Conservation (phyloP, 306 rosid genomes). For the Vicia sativa region DNA sequence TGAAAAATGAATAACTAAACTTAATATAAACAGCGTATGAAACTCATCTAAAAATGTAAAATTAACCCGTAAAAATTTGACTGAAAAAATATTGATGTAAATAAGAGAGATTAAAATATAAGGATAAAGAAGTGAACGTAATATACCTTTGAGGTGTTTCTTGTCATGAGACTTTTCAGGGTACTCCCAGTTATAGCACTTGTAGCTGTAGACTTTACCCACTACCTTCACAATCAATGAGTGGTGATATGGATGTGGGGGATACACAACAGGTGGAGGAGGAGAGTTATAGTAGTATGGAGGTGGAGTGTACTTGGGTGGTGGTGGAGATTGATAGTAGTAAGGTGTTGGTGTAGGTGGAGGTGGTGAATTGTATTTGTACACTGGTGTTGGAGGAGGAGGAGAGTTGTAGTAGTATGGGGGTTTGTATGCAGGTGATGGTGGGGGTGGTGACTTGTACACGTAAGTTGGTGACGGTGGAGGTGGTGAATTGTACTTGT, state of each 20-base stretch:
- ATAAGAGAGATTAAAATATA: not conserved
- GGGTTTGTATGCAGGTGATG: not conserved
- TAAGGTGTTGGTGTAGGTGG: conserved; percentile 34
- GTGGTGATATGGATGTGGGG: conserved; percentile 57
- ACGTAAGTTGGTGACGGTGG: conserved; percentile 37
- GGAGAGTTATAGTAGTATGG: conserved; percentile 53
- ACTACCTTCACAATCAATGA: conserved; percentile 77
- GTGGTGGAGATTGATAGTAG: conserved; percentile 46
- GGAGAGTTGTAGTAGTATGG: conserved; percentile 39
- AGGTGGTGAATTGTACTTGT: conserved; percentile 47
- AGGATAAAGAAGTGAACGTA: not conserved
- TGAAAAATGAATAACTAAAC: not conserved
- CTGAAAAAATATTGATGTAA: not conserved
- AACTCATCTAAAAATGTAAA: not conserved
- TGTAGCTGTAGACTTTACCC: conserved; percentile 85
- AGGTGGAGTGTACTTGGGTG: conserved; percentile 46
- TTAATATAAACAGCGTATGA: not conserved
- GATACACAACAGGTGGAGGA: conserved; percentile 52
- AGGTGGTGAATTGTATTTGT: conserved; percentile 31
- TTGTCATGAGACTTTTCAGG: conserved; percentile 82
- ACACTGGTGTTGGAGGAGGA: conserved; percentile 40
- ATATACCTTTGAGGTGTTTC: conserved; percentile 83
- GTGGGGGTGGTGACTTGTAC: conserved; percentile 31
- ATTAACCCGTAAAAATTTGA: not conserved
- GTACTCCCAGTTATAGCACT: conserved; percentile 76